Base-by-base conservation (phyloP, 2,329 filamentous ascomycete genomes). In the Trichoderma polysporum region DNA sequence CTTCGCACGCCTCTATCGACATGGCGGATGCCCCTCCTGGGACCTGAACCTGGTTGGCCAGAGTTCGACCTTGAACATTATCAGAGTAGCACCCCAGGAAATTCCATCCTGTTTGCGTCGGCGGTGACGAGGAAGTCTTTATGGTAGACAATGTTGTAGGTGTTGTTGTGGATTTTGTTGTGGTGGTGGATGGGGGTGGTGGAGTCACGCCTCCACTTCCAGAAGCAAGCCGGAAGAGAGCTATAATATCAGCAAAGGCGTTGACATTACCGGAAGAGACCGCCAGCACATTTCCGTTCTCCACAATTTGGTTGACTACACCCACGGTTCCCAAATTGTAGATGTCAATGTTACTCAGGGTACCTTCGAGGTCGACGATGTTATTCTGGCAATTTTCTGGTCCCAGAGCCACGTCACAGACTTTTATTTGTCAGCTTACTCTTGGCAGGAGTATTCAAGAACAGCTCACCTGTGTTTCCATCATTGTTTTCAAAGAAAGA, bases 1-100 rank as follows among this genome's bases (percentile, higher is more conserved):
- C 29, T 31, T 59, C 57, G 27, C 57, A 59, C 8, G 39, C 57
- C 25, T 59, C 57, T 1, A 59, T 25, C 39, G 57, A 59, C 57
- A 59, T 59, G 29, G 57, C 57, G 12, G 57, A 47, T 49, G 57
- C 57, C 25, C 57, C 57, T 49, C 57, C 57, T 17, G 57, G 7
- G n/a, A 59, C 57, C 35, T 59, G 57, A n/a, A 59, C 57, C 39
- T 59, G 57, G 39, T 33, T 59, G 39, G n/a, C 57, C 27, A 59
- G 19, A 47, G 39, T 59, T 47, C 57, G 57, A 4, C 39, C 29
- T 12, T 35, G 19, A 19, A 33, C 27, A 6, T 59, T 35, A 12
- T 59, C 57, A 4, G 57, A 33, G 57, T 59, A 59, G 39, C 57
- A 59, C 31, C 57, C 57, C 8, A 59, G 15, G 25, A 33, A 47